Evolutionary conservation across 2,329 filamentous ascomycete species (phyloP), one percentile per base, ranked within the genome.

Genomic region (Phaeosphaeria sp.): DNA sequence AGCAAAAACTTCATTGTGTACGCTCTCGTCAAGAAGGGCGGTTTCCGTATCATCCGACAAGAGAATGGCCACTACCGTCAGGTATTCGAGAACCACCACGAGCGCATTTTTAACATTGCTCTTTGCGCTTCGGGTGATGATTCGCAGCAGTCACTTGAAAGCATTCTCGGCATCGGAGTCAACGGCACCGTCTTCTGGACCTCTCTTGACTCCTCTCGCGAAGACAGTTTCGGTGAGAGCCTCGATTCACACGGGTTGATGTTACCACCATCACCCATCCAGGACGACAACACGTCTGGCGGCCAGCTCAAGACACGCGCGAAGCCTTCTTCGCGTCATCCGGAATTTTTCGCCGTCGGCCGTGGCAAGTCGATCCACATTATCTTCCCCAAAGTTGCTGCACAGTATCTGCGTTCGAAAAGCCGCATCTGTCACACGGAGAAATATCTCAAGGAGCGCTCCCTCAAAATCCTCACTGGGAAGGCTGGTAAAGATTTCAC

Each of bases 401-500:
- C 78, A 10, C 76, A 74, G 46, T 88, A 87, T 65, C 69, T 83
- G 51, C 81, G 84, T 49, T 77, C 78, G 13, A 78, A 79, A 44
- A 83, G 83, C 58, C 83, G 85, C 48, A 81, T 82, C 41, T 92
- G 97, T 60, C 91, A 97, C 73, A 95, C 91, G 0, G 93, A 97
- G 74, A 90, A 88, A 72, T 92, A 96, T 63, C 87, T 95, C 65
- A 89, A 89, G 72, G 90, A 97, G 73, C 93, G 91, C 72, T 91
- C 91, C 49, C 82, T 98, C 64, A 96, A 93, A 79, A 97, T 99
- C 78, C 92, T 94, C 67, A 98, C 93, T 61, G 95, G 94, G 67
- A 99, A 99, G 82, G 94, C 95, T 65, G 95, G 93, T 63, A 99
- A 99, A 78, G 95, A 99, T 77, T 99, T 99, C 76, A 90, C 89